Conservation (phyloP, 768 basidiomycete genomes). For the Cystofilobasidium macerans region DNA sequence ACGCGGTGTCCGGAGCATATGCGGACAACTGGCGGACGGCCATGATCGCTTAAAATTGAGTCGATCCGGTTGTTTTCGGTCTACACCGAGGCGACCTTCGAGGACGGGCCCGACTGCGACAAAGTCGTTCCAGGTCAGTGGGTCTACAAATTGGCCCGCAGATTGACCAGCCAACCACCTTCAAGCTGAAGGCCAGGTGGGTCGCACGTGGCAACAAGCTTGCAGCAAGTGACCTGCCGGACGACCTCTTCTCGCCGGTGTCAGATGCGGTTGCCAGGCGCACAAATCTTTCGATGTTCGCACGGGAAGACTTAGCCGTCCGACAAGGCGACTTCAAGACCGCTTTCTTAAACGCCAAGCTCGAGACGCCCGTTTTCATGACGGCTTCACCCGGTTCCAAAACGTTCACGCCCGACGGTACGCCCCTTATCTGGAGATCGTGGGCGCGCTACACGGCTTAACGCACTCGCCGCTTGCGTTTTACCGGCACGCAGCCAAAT, state of each 20-base stretch:
- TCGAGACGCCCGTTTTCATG: neutral
- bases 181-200: too few species aligned
- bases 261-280: neutral
- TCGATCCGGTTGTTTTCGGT: too few species aligned
- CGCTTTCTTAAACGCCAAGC: slow-evolving; percentile 4
- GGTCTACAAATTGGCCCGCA: too few species aligned
- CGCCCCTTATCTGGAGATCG: neutral
- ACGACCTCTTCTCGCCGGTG: slow-evolving; percentile 33
- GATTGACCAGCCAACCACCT: too few species aligned
- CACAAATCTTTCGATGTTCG: neutral
- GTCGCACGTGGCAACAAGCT: too few species aligned
- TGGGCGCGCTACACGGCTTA: neutral
- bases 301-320: slow-evolving; percentile 2
- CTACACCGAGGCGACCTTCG: too few species aligned
- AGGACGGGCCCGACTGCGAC: too few species aligned
- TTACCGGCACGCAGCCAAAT: neutral
- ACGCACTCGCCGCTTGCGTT: neutral
- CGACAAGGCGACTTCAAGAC: slow-evolving; percentile 17
- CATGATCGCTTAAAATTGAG: too few species aligned
- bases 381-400: neutral
- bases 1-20: too few species aligned
- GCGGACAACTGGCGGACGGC: too few species aligned
- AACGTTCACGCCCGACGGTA: neutral
- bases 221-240: too few species aligned
- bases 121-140: too few species aligned